Evolutionary conservation across 805 yeast genomes (phyloP).

Genomic region (Jamesozyma gamospora): DNA sequence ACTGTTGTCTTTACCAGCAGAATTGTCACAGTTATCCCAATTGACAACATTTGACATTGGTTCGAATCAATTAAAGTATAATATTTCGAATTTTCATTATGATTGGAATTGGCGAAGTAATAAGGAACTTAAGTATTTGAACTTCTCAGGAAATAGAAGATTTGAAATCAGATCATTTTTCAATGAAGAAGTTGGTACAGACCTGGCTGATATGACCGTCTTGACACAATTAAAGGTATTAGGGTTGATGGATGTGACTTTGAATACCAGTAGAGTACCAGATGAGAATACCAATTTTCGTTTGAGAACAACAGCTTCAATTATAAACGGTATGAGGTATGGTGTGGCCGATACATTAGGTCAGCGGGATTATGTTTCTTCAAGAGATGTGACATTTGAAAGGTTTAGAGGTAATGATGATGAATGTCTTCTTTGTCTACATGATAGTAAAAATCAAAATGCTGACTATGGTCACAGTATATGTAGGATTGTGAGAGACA

Average conservation of each 20-base stretch:
- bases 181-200: constrained; percentile 40
- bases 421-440: constrained; percentile 70
- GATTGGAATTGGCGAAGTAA: constrained; percentile 98
- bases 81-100: constrained; percentile 86
- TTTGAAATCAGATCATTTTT: constrained; percentile 69
- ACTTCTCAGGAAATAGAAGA: constrained; percentile 86
- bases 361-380: constrained; percentile 48
- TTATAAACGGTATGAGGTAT: constrained; percentile 61
- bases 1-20: constrained; percentile 80
- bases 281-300: constrained; percentile 78
- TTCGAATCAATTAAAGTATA: constrained; percentile 80
- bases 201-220: constrained; percentile 51
- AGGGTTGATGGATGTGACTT: constrained; percentile 91
- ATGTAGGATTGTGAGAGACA: constrained; percentile 62
- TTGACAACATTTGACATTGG: constrained; percentile 80
- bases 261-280: constrained; percentile 80
- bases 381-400: constrained; percentile 79
- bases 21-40: constrained; percentile 55
- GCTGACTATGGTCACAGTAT: constrained; percentile 49
- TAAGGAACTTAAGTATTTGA: constrained; percentile 61
- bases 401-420: constrained; percentile 78
- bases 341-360: constrained; percentile 91
- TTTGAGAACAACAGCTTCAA: constrained; percentile 83
- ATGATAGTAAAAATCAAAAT: constrained; percentile 65
- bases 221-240: constrained; percentile 60